Evolutionary conservation across 805 yeast genomes (phyloP), one percentile per base, ranked within the genome.

Genomic region (Kodamaea sagamina): DNA sequence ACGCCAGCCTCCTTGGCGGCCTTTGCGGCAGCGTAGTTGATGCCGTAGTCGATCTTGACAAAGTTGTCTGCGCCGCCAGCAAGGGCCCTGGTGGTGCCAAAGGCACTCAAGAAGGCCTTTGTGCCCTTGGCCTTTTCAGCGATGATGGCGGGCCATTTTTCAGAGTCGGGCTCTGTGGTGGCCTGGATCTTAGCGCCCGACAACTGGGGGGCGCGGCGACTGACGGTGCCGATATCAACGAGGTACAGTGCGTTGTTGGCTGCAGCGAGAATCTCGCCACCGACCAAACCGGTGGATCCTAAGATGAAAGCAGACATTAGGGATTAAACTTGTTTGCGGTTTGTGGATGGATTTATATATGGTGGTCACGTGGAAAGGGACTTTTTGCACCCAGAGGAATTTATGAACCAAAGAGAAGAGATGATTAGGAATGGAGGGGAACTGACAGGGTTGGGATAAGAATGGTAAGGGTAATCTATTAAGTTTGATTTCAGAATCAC

Each of bases 231-330:
- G 4, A 84, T 58, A 15, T 68, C 62, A 2, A 61, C 42, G 29
- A 75, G 68, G 2, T 62, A 53, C 1, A 65, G 46, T 3, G 76
- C 61, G 7, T 55, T 47, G 28, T 62, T 61, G 4, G 78, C 77
- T 18, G 62, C 62, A 42, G 69, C 73, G 42, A 86, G 57, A 46
- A 86, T 73, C 17, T 67, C 72, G 17, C 70, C 52, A 6, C 96
- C 97, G 43, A 84, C 82, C 15, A 87, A 65, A 2, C 96, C 96
- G 1, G 96, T 88, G 21, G 89, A 75, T 2, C 96, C 96, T 34
- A 86, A 48, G 6, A 59, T 40, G 39, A 56, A 50, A 17, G 55
- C 48, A 19, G 41, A 36, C 41, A 36, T 41, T 13, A 10, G 17
- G 34, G 34, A 29, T 15, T 6, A 4, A 4, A 4, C 34, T 12